Evolutionary conservation across 192 early-diverging fungal genomes (phyloP), one percentile per base, ranked within the genome.

Genomic region (Coemansia asiatica): DNA sequence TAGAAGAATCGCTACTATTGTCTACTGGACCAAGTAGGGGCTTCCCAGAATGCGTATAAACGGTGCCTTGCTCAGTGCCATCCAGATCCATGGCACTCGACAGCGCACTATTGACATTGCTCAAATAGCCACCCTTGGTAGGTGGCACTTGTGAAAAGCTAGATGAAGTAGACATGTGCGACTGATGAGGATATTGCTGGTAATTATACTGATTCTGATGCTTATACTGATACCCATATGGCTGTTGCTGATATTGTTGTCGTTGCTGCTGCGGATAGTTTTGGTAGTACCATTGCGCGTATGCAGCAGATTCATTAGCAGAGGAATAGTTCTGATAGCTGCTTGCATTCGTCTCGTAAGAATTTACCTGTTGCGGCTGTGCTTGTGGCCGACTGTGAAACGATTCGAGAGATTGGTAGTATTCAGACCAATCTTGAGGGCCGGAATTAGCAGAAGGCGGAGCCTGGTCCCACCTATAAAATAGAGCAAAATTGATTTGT

Each of bases 351-450:
- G 26, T 15, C 4, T 56, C 27, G 15, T 29, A 26, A n/a, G 54
- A 29, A 2, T 29, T 31, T 21, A 29, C 27, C 36, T 66, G 66
- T 9, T 75, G 63, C 21, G 61, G 61, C 21, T 48, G 60, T 21
- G 54, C 50, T 7, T 62, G 36, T 0, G 53, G 60, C 15, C 71
- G 72, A 44, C 61, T 75, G 18, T 81, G 78, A 53, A 69, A 79
- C 8, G 72, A 28, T 46, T 81, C 78, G 4, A 81, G 54, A 0
- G 61, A 69, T 63, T 81, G 72, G 55, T 81, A 81, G 33, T 81
- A 81, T 31, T 75, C 72, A 22, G 78, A 59, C 78, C 78, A 81
- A 65, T 81, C 68, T 60, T 77, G 69, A 55, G 67, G 10, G 19
- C 26, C 29, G 4, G 58, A 22, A 19, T 26, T 38, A 19, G 23